Evolutionary conservation across 306 rosid genomes (phyloP), one percentile per base, ranked within the genome.

Genomic region (Prunus fruticosa): DNA sequence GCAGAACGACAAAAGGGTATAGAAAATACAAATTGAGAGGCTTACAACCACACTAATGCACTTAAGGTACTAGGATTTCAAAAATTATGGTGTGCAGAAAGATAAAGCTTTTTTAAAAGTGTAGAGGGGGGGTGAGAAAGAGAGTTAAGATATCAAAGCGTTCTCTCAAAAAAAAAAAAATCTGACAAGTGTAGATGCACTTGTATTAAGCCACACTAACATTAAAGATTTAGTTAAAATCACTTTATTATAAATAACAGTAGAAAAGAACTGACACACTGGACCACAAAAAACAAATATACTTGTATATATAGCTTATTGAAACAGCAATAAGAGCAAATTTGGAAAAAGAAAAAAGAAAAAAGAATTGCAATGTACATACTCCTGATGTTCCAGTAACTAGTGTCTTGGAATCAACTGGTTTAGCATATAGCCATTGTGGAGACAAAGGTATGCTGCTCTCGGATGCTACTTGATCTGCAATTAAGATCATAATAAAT

Each of bases 371-470:
- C 73, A 67, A 56, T 18, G 78, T 38, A 16, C 84, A 60, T 87
- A 89, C 93, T 84, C 88, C 93, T 10, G 30, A 71, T 23, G 78
- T 70, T 64, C 78, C 87, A 61, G 81, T 64, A 57, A 86, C 28
- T 12, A 76, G 8, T 45, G 88, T 46, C 86, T 64, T 89, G 4
- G 85, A 86, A 78, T 89, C 93, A 72, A 75, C 84, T 41, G 90
- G 88, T 57, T 89, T 89, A 69, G 95, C 79, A 81, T 87, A 86
- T 32, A 90, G 90, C 95, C 95, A 90, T 74, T 90, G 95, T 7
- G 95, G 95, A 23, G 95, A 90, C 67, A 90, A 80, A 13, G 95
- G 95, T 75, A 90, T 86, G 85, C 79, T 84, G 80, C 78, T 82
- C 75, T 87, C 95, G 22, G 87, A 82, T 50, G 76, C 82, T 67